Conservation (phyloP, 1,284 basidiomycete genomes). For the Cerioporus squamosus region DNA sequence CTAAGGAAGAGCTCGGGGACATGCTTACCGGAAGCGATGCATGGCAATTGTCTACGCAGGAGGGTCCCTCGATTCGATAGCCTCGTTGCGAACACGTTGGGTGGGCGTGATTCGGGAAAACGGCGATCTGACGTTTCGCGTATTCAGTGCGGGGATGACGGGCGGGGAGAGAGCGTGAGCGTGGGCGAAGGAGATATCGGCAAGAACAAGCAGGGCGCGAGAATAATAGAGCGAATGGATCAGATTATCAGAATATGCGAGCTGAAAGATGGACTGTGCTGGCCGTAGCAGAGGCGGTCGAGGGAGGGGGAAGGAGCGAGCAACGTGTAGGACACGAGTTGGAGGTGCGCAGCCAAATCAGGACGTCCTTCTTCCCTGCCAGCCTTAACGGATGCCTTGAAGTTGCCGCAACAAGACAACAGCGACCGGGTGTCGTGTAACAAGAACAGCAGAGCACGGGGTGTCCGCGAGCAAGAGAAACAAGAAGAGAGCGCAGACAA, state of each 20-base stretch:
- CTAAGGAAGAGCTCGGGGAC: constrained; percentile 26
- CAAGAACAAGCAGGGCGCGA: constrained; percentile 17
- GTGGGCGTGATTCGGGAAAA: constrained; percentile 28
- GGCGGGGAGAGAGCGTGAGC: constrained; percentile 18
- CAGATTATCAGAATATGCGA: constrained; percentile 24
- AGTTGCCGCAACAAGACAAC: constrained; percentile 15
- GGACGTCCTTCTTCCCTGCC: constrained; percentile 21
- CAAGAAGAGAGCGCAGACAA: neutral
- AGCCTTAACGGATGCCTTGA: constrained; percentile 15
- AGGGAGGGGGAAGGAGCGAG: constrained; percentile 45
- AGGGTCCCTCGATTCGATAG: constrained; percentile 27
- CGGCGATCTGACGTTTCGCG: constrained; percentile 20
- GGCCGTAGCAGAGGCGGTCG: constrained; percentile 11
- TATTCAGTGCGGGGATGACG: constrained; percentile 10
- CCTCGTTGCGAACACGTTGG: constrained; percentile 74
- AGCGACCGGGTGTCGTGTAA: no score
- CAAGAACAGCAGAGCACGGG: neutral
- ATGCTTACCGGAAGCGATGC: constrained; percentile 80
- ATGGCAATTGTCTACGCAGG: constrained; percentile 45
- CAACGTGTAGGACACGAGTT: constrained; percentile 81
- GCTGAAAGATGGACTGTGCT: constrained; percentile 10
- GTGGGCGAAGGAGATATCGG: constrained; percentile 26
- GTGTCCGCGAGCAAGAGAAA: neutral
- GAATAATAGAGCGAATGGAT: constrained; percentile 16
- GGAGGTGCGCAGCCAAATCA: constrained; percentile 22